These are phyloP conservation scores for Neurospora terricola DNA, from an alignment of 495 filamentous ascomycete genomes.

Conservation along the genomic window DNA sequence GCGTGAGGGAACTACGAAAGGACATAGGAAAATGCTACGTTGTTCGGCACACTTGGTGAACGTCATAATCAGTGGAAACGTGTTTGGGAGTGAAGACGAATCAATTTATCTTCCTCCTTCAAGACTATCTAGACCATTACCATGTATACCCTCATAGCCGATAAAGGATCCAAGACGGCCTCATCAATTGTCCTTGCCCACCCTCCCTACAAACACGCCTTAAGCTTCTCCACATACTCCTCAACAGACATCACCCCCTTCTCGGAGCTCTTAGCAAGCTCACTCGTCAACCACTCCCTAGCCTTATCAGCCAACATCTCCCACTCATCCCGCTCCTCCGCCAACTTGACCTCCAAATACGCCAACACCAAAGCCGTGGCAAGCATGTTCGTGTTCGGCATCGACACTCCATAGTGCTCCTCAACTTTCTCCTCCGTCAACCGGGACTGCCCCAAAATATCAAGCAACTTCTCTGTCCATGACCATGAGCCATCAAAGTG, in stretches of 20 bases:
- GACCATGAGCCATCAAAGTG: conserved; percentile 41
- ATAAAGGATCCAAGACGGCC: not conserved
- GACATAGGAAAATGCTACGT: not conserved
- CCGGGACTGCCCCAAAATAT: conserved; percentile 16
- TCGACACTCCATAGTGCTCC: not conserved
- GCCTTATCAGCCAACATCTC: conserved; percentile 46
- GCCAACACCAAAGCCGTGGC: conserved; percentile 42
- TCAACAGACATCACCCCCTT: not conserved
- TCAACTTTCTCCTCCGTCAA: conserved; percentile 2
- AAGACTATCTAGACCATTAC: not conserved
- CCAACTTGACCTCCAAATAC: conserved; percentile 35
- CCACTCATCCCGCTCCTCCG: conserved; percentile 38
- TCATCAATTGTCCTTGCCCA: not conserved
- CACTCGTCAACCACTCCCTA: conserved; percentile 25
- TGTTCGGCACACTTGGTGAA: not conserved
- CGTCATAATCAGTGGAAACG: not conserved
- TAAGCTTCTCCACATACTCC: conserved; percentile 8
- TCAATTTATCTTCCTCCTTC: not conserved
- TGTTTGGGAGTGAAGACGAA: not conserved
- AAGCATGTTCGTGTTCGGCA: conserved; percentile 7
- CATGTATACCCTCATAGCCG: not conserved
- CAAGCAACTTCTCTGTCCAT: conserved; percentile 7
- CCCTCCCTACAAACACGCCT: not conserved
- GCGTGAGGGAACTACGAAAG: not conserved
- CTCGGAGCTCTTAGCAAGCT: not conserved